phyloP scores from a whole-genome alignment of 2,329 filamentous ascomycete species.

The Aureobasidium melanogenum region DNA sequence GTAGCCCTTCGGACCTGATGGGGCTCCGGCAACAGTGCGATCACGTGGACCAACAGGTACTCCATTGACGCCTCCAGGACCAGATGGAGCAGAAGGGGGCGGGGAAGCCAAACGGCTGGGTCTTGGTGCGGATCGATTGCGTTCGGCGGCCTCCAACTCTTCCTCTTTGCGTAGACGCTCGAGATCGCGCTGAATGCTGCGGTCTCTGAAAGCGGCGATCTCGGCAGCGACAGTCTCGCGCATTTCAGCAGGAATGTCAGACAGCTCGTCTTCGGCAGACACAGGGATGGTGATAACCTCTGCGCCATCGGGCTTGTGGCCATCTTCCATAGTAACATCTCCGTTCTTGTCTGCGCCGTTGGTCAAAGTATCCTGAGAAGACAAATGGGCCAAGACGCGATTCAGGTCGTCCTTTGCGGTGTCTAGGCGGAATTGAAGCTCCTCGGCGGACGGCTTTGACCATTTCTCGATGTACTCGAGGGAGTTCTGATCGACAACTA shows the following conservation, averaged over 20 bases:
- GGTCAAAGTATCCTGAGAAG: slow-evolving; percentile 1
- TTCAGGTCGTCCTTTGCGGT: slow-evolving; percentile 60
- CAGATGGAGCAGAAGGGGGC: slow-evolving; percentile 41
- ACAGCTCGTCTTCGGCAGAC: slow-evolving; percentile 77
- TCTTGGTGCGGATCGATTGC: slow-evolving; percentile 58
- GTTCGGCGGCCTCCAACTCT: slow-evolving; percentile 80
- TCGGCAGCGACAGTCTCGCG: slow-evolving; percentile 88
- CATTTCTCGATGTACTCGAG: slow-evolving; percentile 79
- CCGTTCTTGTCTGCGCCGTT: slow-evolving; percentile 50
- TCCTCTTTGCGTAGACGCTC: slow-evolving; percentile 84
- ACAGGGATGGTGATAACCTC: slow-evolving; percentile 88
- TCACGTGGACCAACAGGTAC: slow-evolving; percentile 67
- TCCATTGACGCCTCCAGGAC: slow-evolving; percentile 59
- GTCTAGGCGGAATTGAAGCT: slow-evolving; percentile 59
- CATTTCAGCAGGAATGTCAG: slow-evolving; percentile 94
- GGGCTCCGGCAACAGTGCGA: slow-evolving; percentile 61
- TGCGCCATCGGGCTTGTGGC: slow-evolving; percentile 50
- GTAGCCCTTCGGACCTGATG: slow-evolving; percentile 58
- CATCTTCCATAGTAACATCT: slow-evolving; percentile 61
- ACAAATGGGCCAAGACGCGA: slow-evolving; percentile 46
- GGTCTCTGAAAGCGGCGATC: slow-evolving; percentile 87
- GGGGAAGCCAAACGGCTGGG: slow-evolving; percentile 64
- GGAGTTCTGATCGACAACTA: slow-evolving; percentile 70
- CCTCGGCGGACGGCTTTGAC: slow-evolving; percentile 52
- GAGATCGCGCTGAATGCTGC: slow-evolving; percentile 78